These are phyloP conservation scores for Claviceps fusiformis DNA, from an alignment of 2,329 filamentous ascomycete species.

Conservation along the genomic window DNA sequence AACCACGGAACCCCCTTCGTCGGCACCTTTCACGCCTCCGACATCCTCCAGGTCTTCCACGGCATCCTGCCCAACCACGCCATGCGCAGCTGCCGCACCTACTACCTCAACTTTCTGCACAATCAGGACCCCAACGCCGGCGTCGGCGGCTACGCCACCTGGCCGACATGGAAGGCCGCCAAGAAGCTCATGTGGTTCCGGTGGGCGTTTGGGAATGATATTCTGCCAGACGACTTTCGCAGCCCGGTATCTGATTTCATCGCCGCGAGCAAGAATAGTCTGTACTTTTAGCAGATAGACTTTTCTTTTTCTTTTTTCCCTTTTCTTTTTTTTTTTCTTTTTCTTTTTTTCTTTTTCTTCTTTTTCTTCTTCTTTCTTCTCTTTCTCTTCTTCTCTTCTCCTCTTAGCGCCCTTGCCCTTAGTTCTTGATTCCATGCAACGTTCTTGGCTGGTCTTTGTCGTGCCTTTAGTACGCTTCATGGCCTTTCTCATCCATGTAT, in stretches of 20 bases:
- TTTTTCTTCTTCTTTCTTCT: no score
- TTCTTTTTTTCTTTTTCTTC: no score
- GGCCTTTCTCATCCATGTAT: no score
- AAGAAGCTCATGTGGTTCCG: slow-evolving; percentile 38
- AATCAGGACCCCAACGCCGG: slow-evolving; percentile 55
- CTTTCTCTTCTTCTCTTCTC: no score
- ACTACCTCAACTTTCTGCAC: slow-evolving; percentile 62
- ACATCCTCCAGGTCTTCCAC: slow-evolving; percentile 56
- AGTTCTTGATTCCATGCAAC: no score
- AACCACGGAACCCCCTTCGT: slow-evolving; percentile 56
- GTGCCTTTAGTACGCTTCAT: no score
- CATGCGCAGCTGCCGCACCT: slow-evolving; percentile 44
- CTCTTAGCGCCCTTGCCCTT: no score
- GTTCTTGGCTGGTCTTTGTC: no score
- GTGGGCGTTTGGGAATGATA: slow-evolving; percentile 16
- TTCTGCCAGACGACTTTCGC: slow-evolving; percentile 26
- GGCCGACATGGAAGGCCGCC: slow-evolving; percentile 28
- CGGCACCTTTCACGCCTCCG: slow-evolving; percentile 63
- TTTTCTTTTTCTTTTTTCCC: not conserved
- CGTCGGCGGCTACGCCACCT: slow-evolving; percentile 22
- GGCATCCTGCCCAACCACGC: slow-evolving; percentile 51
- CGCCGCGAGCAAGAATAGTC: slow-evolving; percentile 9
- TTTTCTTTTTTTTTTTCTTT: no score
- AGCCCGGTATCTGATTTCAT: slow-evolving; percentile 16
- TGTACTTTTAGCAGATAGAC: slow-evolving; percentile 12